Evolutionary conservation across 2,329 filamentous ascomycete genomes (phyloP).

Genomic region (Lachnellula willkommii): DNA sequence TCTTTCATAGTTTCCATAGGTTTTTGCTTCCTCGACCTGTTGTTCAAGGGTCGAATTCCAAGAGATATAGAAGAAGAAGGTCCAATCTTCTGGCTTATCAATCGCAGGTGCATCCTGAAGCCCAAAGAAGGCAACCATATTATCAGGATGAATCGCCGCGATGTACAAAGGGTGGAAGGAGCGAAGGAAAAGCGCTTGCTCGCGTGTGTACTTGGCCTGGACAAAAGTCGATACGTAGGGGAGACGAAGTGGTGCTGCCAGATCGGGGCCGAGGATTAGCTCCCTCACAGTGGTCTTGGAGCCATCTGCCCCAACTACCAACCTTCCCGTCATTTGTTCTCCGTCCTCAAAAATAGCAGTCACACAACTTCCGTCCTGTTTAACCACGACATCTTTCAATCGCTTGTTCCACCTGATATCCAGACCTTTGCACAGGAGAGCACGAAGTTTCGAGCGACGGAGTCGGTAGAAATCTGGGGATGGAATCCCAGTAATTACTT

Average conservation of each 20-base stretch:
- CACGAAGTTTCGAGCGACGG: constrained; percentile 34
- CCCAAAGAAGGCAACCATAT: constrained; percentile 42
- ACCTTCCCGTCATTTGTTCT: constrained; percentile 23
- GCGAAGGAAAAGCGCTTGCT: constrained; percentile 40
- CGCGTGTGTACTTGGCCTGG: constrained; percentile 36
- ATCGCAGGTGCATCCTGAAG: constrained; percentile 37
- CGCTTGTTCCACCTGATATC: constrained; percentile 37
- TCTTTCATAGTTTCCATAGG: constrained; percentile 33
- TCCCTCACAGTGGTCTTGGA: constrained; percentile 28
- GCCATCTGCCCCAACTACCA: constrained; percentile 34
- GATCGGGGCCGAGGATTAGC: constrained; percentile 29
- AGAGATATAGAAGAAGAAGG: constrained; percentile 45
- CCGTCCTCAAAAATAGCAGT: constrained; percentile 33
- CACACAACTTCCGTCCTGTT: constrained; percentile 25
- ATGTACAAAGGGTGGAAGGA: constrained; percentile 41
- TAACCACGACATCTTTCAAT: constrained; percentile 33
- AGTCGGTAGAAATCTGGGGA: constrained; percentile 33
- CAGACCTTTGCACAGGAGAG: constrained; percentile 32
- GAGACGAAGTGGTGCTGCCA: constrained; percentile 33
- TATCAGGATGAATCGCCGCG: constrained; percentile 38
- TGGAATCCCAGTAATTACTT: constrained; percentile 18
- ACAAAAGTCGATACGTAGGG: constrained; percentile 42
- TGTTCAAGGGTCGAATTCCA: constrained; percentile 37
- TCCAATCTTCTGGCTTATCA: constrained; percentile 37
- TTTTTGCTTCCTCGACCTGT: constrained; percentile 34